A percentile compares a stretch with the other conserved stretches of the same genome.
Evolutionary conservation across 2,329 filamentous ascomycete genomes (phyloP).

Genomic region (Teratosphaeria viscida): DNA sequence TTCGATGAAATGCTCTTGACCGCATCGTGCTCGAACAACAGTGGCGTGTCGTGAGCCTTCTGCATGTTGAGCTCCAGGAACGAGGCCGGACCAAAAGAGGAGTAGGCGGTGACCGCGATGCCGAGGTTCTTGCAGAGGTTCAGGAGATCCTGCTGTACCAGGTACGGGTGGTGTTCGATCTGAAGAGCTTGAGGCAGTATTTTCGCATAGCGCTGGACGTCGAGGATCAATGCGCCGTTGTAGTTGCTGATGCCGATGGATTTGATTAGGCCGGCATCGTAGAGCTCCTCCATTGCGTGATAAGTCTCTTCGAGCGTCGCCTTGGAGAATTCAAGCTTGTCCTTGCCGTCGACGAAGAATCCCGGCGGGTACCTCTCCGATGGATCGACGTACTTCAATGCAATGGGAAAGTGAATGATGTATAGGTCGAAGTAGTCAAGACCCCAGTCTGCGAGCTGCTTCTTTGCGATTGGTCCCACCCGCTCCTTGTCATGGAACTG

Average conservation of each 20-base stretch:
- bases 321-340: constrained; percentile 52
- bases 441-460: constrained; percentile 72
- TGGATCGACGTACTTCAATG: constrained; percentile 77
- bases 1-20: constrained; percentile 58
- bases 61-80: constrained; percentile 69
- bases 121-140: constrained; percentile 58
- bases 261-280: constrained; percentile 56
- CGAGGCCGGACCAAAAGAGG: constrained; percentile 67
- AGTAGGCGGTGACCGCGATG: constrained; percentile 72
- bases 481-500: constrained; percentile 67
- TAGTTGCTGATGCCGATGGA: constrained; percentile 80
- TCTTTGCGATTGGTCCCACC: constrained; percentile 64
- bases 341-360: constrained; percentile 52
- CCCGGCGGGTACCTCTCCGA: constrained; percentile 67
- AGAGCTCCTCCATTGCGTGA: constrained; percentile 67
- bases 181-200: constrained; percentile 61
- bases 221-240: constrained; percentile 65
- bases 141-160: constrained; percentile 63
- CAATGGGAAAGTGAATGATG: constrained; percentile 72
- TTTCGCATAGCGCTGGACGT: constrained; percentile 63
- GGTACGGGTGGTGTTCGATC: constrained; percentile 85
- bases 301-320: constrained; percentile 73
- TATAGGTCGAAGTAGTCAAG: constrained; percentile 86
- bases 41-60: constrained; percentile 52
- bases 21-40: constrained; percentile 59